Conservation (phyloP, 1,284 basidiomycete genomes). For the Papiliotrema laurentii region DNA sequence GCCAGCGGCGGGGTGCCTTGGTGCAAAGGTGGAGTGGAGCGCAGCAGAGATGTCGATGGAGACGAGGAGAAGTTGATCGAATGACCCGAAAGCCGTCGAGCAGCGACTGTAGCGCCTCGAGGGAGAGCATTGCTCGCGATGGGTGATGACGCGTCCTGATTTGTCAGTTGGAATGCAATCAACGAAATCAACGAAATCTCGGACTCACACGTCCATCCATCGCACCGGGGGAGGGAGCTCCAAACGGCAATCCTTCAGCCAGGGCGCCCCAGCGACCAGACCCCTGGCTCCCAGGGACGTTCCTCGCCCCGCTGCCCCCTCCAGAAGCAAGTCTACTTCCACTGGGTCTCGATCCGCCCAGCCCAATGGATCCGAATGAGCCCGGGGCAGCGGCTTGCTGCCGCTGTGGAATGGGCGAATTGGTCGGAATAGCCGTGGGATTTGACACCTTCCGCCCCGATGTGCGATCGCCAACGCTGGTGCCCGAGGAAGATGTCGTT, state of each 20-base stretch:
- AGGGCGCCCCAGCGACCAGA: conserved; percentile 34
- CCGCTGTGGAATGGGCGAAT: conserved; percentile 24
- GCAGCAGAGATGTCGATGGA: conserved; percentile 37
- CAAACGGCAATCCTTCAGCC: conserved; percentile 43
- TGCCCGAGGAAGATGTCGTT: conserved; percentile 1
- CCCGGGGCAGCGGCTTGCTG: conserved; percentile 21
- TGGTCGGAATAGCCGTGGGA: conserved; percentile 8
- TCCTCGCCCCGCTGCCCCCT: not conserved
- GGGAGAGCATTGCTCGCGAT: conserved; percentile 1
- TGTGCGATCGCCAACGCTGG: too few relatives aligned
- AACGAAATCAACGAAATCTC: not conserved
- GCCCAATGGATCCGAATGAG: conserved; percentile 13
- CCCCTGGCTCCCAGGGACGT: conserved; percentile 12
- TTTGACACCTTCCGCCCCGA: conserved; percentile 1
- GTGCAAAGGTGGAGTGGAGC: conserved; percentile 20
- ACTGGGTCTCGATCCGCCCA: conserved; percentile 9
- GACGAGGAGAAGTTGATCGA: conserved; percentile 36
- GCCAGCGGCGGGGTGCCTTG: conserved; percentile 6
- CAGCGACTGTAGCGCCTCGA: conserved; percentile 25
- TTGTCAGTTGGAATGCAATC: not conserved
- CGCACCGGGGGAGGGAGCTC: conserved; percentile 11
- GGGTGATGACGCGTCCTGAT: conserved; percentile 19
- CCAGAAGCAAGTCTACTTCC: conserved; percentile 13
- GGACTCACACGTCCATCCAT: conserved; percentile 11
- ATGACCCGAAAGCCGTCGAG: conserved; percentile 39